Base-by-base conservation (phyloP, 192 early-diverging fungal genomes). In the Dissophora ornata region DNA sequence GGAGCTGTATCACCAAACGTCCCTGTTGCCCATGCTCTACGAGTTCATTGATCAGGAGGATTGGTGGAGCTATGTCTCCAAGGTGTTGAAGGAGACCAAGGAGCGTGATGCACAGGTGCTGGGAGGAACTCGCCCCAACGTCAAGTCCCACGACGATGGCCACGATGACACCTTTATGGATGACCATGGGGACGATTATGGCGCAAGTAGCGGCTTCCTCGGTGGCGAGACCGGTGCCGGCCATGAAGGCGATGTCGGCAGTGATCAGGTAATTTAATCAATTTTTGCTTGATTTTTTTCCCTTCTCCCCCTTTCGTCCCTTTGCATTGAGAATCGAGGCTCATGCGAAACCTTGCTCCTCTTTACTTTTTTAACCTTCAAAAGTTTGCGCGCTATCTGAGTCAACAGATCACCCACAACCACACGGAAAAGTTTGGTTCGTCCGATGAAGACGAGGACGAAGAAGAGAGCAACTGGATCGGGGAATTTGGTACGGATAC, bases 361-460 rank as follows among this genome's bases (percentile, higher is more conserved):
- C 30, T 24, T 56, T 57, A 41, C 25, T 29, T 57, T 57, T 33
- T 59, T 53, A 51, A 15, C 59, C 6, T 30, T 26, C 3, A 36
- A 2, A 66, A 92, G 90, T 90, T 90, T 82, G 90, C 91, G 4
- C 66, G 90, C 33, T 92, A 85, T 67, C 67, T 92, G 29, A 87
- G 86, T 57, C 90, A 91, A 55, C 86, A 91, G 44, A 85, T 92
- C 29, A 87, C 90, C 13, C 87, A 83, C 25, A 90, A 92, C 50
- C 78, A 90, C 32, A 88, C 91, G 16, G 89, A 92, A 62, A 84
- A 89, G 63, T 89, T 91, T 70, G 82, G 84, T 26, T 87, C 84
- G 13, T 86, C 85, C 12, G 90, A 89, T 24, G 90, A 92, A 32
- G 85, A 85, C 22, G 87, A 86, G 11, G 85, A 83, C 10, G 84